Conservation (phyloP, 202 grass and related monocot genomes). For the Panicum virgatum region DNA sequence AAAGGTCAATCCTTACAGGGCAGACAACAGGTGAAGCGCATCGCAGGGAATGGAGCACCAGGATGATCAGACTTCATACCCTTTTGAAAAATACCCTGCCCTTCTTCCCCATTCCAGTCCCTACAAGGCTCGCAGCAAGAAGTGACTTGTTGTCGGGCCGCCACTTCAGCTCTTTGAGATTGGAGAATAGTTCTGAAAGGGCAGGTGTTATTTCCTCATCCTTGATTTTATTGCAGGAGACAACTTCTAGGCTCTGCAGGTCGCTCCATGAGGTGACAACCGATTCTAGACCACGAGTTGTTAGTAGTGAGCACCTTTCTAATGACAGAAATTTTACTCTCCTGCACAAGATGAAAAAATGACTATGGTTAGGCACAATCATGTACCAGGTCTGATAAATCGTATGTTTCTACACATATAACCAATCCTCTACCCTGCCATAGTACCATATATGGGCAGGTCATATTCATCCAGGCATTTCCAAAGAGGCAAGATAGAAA, state of each 20-base stretch:
- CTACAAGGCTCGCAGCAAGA: conserved; percentile 56
- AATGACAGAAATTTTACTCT: conserved; percentile 75
- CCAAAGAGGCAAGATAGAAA: background rate
- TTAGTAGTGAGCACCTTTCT: conserved; percentile 77
- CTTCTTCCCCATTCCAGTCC: conserved; percentile 85
- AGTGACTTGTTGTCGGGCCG: conserved; percentile 71
- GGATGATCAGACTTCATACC: conserved; percentile 64
- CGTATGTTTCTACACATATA: conserved; percentile 7
- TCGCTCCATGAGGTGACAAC: conserved; percentile 79
- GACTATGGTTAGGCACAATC: background rate
- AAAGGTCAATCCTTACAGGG: conserved; percentile 45
- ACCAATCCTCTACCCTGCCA: background rate
- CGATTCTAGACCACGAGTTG: conserved; percentile 71
- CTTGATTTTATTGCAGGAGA: conserved; percentile 81
- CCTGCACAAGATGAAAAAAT: conserved; percentile 46
- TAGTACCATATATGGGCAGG: background rate
- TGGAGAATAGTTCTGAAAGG: conserved; percentile 78
- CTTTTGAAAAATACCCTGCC: conserved; percentile 92
- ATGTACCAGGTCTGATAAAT: background rate
- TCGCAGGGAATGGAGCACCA: conserved; percentile 48
- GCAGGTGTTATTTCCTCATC: conserved; percentile 73
- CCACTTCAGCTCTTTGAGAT: conserved; percentile 95
- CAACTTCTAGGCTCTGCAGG: conserved; percentile 70
- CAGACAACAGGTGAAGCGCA: conserved; percentile 47
- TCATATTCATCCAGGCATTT: background rate